These are phyloP conservation scores for Botryotinia convoluta DNA, from an alignment of 2,329 filamentous ascomycete species.

Conservation along the genomic window DNA sequence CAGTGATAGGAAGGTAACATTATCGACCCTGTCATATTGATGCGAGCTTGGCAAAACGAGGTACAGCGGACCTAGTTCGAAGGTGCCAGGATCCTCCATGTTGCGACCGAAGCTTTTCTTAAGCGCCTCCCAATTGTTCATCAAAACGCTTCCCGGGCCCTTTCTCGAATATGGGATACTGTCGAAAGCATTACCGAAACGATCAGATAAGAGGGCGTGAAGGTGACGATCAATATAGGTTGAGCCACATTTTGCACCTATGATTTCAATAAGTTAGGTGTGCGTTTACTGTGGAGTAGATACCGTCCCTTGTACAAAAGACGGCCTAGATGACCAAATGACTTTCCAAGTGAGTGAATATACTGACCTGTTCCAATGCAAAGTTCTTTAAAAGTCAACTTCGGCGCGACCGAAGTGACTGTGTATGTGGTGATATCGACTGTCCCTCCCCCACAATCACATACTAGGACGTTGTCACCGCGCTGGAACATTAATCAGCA, in stretches of 20 bases:
- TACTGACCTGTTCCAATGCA: conserved; percentile 25
- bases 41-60: conserved; percentile 25
- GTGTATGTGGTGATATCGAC: conserved; percentile 24
- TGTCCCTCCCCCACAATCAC: conserved; percentile 7
- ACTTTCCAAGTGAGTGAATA: conserved; percentile 20
- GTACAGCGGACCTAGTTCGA: conserved; percentile 24
- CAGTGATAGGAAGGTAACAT: conserved; percentile 24
- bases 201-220: conserved; percentile 25
- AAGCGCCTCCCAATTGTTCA: conserved; percentile 23
- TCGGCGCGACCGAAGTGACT: conserved; percentile 32
- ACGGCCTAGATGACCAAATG: not conserved
- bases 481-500: not conserved
- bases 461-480: not conserved
- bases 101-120: conserved; percentile 27
- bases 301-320: not conserved
- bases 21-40: conserved; percentile 24
- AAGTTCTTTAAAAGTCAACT: conserved; percentile 26
- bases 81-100: conserved; percentile 1
- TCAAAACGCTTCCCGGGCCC: conserved; percentile 28
- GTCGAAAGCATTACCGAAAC: conserved; percentile 28
- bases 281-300: too few species aligned
- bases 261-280: not conserved
- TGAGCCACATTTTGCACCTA: conserved; percentile 32
- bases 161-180: conserved; percentile 23
- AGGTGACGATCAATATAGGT: conserved; percentile 33